phyloP scores from a whole-genome alignment of 768 basidiomycete species.

The Auricularia sp. region DNA sequence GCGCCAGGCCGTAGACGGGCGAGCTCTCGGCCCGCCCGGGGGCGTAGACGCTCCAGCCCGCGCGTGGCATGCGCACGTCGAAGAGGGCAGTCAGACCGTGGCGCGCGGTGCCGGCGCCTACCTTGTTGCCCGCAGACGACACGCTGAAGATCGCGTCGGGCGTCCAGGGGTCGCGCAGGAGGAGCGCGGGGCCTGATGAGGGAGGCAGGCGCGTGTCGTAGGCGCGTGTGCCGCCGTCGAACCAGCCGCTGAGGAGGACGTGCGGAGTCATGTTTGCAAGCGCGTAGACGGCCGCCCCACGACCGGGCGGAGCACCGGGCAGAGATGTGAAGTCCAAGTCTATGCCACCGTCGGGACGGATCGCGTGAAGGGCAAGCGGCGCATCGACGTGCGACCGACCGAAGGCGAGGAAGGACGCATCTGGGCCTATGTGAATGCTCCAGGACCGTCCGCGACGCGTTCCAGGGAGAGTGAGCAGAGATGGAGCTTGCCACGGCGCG shows the following conservation, averaged over 20 bases:
- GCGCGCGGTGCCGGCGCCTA: background rate
- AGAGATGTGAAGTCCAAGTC: background rate
- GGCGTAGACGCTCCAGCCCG: background rate
- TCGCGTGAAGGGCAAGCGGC: background rate
- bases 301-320: background rate
- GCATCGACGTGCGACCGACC: background rate
- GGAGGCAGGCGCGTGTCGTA: background rate
- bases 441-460: background rate
- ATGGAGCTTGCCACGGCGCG: background rate
- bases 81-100: background rate
- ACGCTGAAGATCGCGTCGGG: background rate
- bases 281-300: background rate
- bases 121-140: background rate
- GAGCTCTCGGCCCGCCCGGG: background rate
- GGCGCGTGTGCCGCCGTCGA: background rate
- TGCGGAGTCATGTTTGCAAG: background rate
- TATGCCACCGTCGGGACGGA: background rate
- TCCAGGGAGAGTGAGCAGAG: background rate
- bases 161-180: background rate
- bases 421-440: background rate
- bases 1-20: background rate
- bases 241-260: conserved; percentile 1
- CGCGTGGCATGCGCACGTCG: background rate
- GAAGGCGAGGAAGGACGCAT: background rate
- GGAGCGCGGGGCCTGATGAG: background rate